These are phyloP conservation scores for Suillus subalutaceus DNA, from an alignment of 768 basidiomycete species.

Conservation along the genomic window DNA sequence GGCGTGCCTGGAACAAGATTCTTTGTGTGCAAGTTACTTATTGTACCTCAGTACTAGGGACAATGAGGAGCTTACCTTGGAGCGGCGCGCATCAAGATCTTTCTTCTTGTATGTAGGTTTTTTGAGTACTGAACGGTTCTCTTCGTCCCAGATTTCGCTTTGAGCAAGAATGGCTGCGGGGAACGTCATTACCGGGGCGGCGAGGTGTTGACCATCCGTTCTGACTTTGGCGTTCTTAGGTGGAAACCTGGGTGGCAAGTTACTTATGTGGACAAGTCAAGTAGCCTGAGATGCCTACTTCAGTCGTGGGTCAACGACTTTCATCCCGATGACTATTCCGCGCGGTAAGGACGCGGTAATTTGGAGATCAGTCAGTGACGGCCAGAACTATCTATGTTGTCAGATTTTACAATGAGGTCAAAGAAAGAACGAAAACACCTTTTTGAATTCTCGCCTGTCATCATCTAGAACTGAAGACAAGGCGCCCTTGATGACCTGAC, in stretches of 20 bases:
- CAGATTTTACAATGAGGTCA: constrained; percentile 6
- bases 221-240: constrained; percentile 69
- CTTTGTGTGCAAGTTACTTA: constrained; percentile 39
- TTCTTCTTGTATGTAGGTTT: constrained; percentile 78
- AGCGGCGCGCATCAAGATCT: constrained; percentile 82
- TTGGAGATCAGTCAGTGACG: constrained; percentile 58
- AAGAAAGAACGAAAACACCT: constrained; percentile 41
- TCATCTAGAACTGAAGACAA: constrained; percentile 53
- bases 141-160: constrained; percentile 74
- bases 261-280: neutral
- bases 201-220: constrained; percentile 29
- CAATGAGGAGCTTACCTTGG: constrained; percentile 51
- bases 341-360: constrained; percentile 69
- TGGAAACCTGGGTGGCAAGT: constrained; percentile 63
- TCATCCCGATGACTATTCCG: constrained; percentile 78
- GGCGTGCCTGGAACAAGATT: constrained; percentile 77
- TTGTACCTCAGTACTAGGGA: constrained; percentile 5
- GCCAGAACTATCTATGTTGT: constrained; percentile 48
- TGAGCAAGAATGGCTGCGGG: constrained; percentile 63
- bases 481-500: constrained; percentile 70
- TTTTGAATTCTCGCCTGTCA: constrained; percentile 55
- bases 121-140: constrained; percentile 41
- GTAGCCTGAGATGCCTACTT: constrained; percentile 51
- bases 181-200: constrained; percentile 38
- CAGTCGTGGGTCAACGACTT: constrained; percentile 84